Evolutionary conservation across 805 yeast species (phyloP).

Genomic region (Myxozyma lipomycoides): DNA sequence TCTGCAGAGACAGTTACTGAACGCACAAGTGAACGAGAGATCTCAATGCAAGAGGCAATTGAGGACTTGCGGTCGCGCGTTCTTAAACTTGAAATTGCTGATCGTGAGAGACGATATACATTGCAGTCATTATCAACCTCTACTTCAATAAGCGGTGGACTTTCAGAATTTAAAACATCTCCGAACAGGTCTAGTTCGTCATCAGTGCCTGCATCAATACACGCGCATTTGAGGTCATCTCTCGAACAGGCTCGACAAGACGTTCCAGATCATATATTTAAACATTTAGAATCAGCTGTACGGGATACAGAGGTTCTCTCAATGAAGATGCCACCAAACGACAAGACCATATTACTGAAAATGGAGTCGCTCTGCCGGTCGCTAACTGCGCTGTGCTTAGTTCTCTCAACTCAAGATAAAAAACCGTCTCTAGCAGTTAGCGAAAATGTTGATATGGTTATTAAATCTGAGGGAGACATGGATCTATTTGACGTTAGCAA

Average conservation of each 20-base stretch:
- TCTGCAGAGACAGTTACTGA: conserved; percentile 6
- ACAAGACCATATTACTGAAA: conserved; percentile 3
- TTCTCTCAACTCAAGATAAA: background rate
- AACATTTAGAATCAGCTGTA: background rate
- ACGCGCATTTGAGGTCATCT: background rate
- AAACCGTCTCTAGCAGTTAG: background rate
- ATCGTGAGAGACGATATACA: conserved; percentile 1
- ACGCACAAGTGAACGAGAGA: background rate
- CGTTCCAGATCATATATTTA: conserved; percentile 1
- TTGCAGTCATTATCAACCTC: background rate
- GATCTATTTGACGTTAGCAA: background rate
- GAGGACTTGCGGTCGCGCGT: conserved; percentile 14
- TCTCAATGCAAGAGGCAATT: conserved; percentile 10
- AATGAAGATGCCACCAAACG: conserved; percentile 2
- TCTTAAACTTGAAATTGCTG: conserved; percentile 3
- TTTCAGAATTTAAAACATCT: background rate
- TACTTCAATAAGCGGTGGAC: background rate
- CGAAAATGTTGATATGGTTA: background rate
- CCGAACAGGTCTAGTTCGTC: background rate
- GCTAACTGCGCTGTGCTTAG: conserved; percentile 10
- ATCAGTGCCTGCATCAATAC: conserved; percentile 1
- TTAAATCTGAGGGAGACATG: background rate
- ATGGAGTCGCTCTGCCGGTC: conserved; percentile 18
- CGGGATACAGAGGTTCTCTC: background rate
- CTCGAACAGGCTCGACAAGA: conserved; percentile 1